Conservation (phyloP, 495 filamentous ascomycete species). For the Glonium stellatum region DNA sequence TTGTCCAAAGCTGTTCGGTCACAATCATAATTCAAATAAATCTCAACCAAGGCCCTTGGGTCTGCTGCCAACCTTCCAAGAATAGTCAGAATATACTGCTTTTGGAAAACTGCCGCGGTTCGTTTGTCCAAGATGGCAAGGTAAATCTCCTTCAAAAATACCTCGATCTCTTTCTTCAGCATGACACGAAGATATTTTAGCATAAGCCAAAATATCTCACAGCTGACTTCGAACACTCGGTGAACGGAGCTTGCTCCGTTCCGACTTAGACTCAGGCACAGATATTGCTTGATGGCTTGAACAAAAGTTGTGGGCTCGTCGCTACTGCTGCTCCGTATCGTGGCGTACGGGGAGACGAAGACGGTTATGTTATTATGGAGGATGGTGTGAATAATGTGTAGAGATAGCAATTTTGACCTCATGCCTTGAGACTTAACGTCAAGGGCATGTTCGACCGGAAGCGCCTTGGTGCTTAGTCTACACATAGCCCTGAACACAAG, state of each 20-base stretch:
- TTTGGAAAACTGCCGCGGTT: constrained; percentile 80
- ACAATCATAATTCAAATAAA: constrained; percentile 98
- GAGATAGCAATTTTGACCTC: constrained; percentile 91
- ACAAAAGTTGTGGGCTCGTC: constrained; percentile 82
- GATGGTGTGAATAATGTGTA: constrained; percentile 88
- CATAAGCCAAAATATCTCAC: constrained; percentile 98
- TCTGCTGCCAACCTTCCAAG: constrained; percentile 78
- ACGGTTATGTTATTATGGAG: constrained; percentile 83
- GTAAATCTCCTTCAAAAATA: constrained; percentile 97
- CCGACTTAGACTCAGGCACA: constrained; percentile 85
- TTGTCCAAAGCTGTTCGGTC: constrained; percentile 89
- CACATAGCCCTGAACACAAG: constrained; percentile 96
- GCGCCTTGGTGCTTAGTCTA: constrained; percentile 86
- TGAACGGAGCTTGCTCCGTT: constrained; percentile 92
- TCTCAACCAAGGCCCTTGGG: constrained; percentile 82
- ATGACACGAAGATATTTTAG: constrained; percentile 85
- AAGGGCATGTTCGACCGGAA: constrained; percentile 82
- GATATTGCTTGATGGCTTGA: constrained; percentile 93
- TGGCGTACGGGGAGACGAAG: constrained; percentile 82
- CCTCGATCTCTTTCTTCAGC: constrained; percentile 98
- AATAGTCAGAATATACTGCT: constrained; percentile 81
- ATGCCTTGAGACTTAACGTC: constrained; percentile 91
- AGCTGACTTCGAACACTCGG: constrained; percentile 87
- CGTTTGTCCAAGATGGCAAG: constrained; percentile 84
- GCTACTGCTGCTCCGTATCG: constrained; percentile 77